Base-by-base conservation (phyloP, 345 rosid genomes). In the Litchi chinensis region DNA sequence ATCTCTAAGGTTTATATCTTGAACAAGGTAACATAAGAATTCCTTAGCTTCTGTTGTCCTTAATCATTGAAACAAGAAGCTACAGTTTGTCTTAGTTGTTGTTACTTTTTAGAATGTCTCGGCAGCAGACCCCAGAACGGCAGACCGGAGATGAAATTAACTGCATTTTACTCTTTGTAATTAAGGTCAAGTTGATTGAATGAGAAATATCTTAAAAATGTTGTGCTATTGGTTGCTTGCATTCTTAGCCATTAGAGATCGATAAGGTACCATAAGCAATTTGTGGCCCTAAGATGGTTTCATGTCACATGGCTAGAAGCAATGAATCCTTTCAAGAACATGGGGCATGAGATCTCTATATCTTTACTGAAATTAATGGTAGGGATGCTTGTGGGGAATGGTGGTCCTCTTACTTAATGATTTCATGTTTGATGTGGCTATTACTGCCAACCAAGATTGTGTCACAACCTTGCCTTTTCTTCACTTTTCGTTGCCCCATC, bases 261-360 rank as follows among this genome's bases (percentile, higher is more conserved):
- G 82, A 79, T 69, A 73, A 77, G 77, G 78, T 63, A 59, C 65
- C 39, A 43, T 69, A 76, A 52, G 60, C 82, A 46, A 68, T 74
- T 63, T 62, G 90, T 85, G 92, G 89, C 82, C 86, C 90, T 86
- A 66, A 43, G 71, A 73, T 77, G 75, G 80, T 74, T 76, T 75
- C 75, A 70, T 46, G 50, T 83, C 83, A 87, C 84, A 85, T 84
- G 88, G 76, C 86, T 75, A 75, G 79, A 82, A 83, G 79, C 89
- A 79, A 84, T 82, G 88, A 75, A 81, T 81, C 81, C 28, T 84
- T 63, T 84, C 74, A 66, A 71, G 84, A 83, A 83, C 80, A 78
- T 77, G 85, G 85, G 57, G 83, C 76, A 73, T 71, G 83, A 70
- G 82, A 79, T 86, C 74, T 74, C 79, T 82, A 37, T 21, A 74